A percentile compares a stretch with the other conserved stretches of the same genome.
These are phyloP conservation scores for Rhypophila decipiens DNA, from an alignment of 495 filamentous ascomycete species.

Conservation along the genomic window DNA sequence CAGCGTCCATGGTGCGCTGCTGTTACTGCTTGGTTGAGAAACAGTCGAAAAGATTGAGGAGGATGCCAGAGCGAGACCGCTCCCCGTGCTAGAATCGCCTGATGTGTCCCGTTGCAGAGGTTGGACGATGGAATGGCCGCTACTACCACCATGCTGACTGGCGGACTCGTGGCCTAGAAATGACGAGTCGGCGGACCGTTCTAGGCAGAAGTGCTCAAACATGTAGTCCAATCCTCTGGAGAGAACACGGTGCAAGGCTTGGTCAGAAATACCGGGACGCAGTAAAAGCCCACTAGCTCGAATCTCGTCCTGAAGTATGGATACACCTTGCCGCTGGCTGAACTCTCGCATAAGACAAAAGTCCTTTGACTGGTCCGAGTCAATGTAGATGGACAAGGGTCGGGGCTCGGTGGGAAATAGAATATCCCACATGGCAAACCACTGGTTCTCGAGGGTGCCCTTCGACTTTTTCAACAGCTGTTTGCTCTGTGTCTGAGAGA, in stretches of 20 bases:
- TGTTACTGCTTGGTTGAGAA: no score
- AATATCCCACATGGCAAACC: constrained; percentile 19
- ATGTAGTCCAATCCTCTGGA: constrained; percentile 1
- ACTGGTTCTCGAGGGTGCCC: constrained; percentile 7
- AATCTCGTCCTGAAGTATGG: constrained; percentile 2
- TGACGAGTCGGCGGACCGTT: no score
- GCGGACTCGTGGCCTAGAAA: no score
- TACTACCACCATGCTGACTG: no score
- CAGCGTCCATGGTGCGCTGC: no score
- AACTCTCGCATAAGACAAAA: constrained; percentile 7
- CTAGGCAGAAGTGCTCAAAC: constrained; percentile 9
- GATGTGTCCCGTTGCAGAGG: no score
- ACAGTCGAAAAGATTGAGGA: no score
- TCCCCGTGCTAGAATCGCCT: no score
- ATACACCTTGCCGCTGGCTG: not conserved
- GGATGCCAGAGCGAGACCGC: no score
- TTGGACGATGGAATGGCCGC: no score
- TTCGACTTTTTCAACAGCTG: constrained; percentile 7
- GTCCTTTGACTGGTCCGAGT: constrained; percentile 12
- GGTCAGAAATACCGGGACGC: not conserved
- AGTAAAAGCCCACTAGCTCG: not conserved
- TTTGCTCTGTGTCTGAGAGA: constrained; percentile 8
- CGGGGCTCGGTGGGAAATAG: constrained; percentile 10
- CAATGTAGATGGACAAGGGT: constrained; percentile 11
- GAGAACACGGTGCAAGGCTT: not conserved